Evolutionary conservation across 2,329 filamentous ascomycete species (phyloP).

Genomic region (Fusarium anthophilum): DNA sequence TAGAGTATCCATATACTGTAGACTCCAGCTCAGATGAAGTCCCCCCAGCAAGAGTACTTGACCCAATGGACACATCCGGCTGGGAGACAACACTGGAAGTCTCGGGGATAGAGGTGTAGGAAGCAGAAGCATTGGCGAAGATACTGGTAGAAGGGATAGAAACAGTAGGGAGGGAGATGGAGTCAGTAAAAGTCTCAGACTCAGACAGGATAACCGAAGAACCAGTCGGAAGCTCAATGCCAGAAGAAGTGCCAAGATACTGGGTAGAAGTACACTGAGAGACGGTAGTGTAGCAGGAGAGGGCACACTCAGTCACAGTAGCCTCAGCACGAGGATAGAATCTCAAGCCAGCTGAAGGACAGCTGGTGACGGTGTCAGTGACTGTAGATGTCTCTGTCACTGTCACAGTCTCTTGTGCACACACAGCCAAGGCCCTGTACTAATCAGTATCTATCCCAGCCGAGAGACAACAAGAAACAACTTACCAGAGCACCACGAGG

Average conservation of each 20-base stretch:
- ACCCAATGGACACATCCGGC: not conserved
- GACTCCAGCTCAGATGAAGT: slow-evolving; percentile 11
- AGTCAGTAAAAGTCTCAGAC: not conserved
- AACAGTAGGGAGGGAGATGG: slow-evolving; percentile 14
- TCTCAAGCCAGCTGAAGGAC: not conserved
- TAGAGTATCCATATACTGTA: slow-evolving; percentile 27
- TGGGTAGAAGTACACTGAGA: slow-evolving; percentile 36
- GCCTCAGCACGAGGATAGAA: not conserved
- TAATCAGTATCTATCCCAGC: not conserved
- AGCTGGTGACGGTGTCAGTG: not conserved
- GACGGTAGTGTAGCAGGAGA: slow-evolving; percentile 37
- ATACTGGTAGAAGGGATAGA: slow-evolving; percentile 1
- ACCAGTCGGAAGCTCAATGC: not conserved
- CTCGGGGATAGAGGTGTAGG: slow-evolving; percentile 5
- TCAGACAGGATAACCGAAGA: slow-evolving; percentile 10
- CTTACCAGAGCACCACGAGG: slow-evolving; percentile 45
- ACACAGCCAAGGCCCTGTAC: slow-evolving; percentile 38
- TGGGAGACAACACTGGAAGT: not conserved
- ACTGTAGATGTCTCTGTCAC: not conserved
- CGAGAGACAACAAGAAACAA: not conserved
- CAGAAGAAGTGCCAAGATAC: slow-evolving; percentile 18
- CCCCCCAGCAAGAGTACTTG: slow-evolving; percentile 18
- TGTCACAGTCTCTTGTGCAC: slow-evolving; percentile 40
- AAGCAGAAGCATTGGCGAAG: slow-evolving; percentile 3
- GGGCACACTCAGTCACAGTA: slow-evolving; percentile 42